phyloP scores from a whole-genome alignment of 1,284 basidiomycete species.

The Ustilago loliicola region DNA sequence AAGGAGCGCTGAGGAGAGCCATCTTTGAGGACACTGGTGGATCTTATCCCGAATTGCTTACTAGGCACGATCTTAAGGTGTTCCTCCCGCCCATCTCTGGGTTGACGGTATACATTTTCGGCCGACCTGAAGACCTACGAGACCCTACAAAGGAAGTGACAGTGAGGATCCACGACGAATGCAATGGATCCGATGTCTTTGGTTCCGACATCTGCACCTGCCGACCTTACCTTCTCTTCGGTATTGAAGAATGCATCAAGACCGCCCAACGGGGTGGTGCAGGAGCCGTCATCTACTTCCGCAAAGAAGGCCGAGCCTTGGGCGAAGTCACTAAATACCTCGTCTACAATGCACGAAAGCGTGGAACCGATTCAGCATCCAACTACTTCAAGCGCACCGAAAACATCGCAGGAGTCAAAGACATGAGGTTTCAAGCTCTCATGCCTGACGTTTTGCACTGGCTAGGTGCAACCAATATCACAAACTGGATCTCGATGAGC shows the following conservation, averaged over 20 bases:
- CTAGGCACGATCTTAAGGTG: slow-evolving; percentile 92
- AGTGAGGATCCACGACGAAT: slow-evolving; percentile 92
- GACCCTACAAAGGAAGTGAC: slow-evolving; percentile 79
- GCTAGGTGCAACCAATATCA: slow-evolving; percentile 62
- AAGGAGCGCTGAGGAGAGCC: slow-evolving; percentile 84
- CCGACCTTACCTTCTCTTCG: slow-evolving; percentile 87
- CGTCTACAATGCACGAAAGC: slow-evolving; percentile 94
- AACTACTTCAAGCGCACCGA: slow-evolving; percentile 95
- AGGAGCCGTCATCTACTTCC: slow-evolving; percentile 92
- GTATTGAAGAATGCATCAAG: slow-evolving; percentile 92
- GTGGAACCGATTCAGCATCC: slow-evolving; percentile 90
- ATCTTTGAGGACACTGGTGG: slow-evolving; percentile 93
- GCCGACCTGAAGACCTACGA: slow-evolving; percentile 64
- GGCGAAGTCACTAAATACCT: slow-evolving; percentile 78
- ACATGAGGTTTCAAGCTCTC: slow-evolving; percentile 74
- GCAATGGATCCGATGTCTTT: slow-evolving; percentile 87
- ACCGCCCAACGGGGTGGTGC: slow-evolving; percentile 88
- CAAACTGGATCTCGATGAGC: slow-evolving; percentile 80
- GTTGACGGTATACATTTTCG: slow-evolving; percentile 92
- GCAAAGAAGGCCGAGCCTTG: slow-evolving; percentile 90
- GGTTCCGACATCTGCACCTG: slow-evolving; percentile 93
- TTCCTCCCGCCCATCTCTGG: slow-evolving; percentile 95
- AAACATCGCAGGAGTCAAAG: slow-evolving; percentile 87
- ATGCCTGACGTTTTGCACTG: slow-evolving; percentile 89
- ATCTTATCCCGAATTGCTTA: slow-evolving; percentile 96